Conservation (phyloP, 768 basidiomycete species). For the Chalciporus piperatus region DNA sequence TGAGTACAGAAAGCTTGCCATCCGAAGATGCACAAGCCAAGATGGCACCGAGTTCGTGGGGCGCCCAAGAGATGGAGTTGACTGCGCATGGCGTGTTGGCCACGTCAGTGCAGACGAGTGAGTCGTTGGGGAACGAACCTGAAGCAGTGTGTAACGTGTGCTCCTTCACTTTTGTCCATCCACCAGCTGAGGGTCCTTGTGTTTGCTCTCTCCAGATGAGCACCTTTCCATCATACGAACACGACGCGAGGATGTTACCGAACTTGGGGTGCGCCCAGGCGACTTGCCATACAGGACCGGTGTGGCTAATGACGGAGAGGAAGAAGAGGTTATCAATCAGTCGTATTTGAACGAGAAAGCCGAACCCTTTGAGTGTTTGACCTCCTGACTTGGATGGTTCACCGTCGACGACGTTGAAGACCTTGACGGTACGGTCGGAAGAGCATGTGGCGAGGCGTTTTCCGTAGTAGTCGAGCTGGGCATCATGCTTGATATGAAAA, state of each 20-base stretch:
- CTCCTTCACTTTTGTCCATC: slow-evolving; percentile 95
- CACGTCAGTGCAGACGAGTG: slow-evolving; percentile 34
- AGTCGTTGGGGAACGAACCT: slow-evolving; percentile 52
- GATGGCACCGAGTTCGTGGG: slow-evolving; percentile 95
- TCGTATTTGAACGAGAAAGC: background rate
- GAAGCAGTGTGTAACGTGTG: slow-evolving; percentile 92
- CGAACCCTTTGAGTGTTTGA: slow-evolving; percentile 80
- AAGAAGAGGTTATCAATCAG: background rate
- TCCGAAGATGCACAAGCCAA: slow-evolving; percentile 96
- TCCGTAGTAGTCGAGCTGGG: slow-evolving; percentile 97
- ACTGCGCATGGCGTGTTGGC: slow-evolving; percentile 44
- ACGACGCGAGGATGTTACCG: slow-evolving; percentile 95
- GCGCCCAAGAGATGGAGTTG: slow-evolving; percentile 99
- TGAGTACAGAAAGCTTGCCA: slow-evolving; percentile 93
- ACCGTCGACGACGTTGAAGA: slow-evolving; percentile 92
- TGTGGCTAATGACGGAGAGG: slow-evolving; percentile 62
- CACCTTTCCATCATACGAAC: slow-evolving; percentile 97
- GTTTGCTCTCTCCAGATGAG: slow-evolving; percentile 95
- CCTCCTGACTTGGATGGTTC: slow-evolving; percentile 67
- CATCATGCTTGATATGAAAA: slow-evolving; percentile 74
- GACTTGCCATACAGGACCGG: slow-evolving; percentile 97
- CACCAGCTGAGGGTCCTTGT: slow-evolving; percentile 47
- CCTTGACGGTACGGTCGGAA: slow-evolving; percentile 90
- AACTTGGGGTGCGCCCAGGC: slow-evolving; percentile 99
- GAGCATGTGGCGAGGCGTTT: slow-evolving; percentile 96